These are phyloP conservation scores for Piper betle DNA, from an alignment of 164 flowering plant genomes.

Conservation along the genomic window DNA sequence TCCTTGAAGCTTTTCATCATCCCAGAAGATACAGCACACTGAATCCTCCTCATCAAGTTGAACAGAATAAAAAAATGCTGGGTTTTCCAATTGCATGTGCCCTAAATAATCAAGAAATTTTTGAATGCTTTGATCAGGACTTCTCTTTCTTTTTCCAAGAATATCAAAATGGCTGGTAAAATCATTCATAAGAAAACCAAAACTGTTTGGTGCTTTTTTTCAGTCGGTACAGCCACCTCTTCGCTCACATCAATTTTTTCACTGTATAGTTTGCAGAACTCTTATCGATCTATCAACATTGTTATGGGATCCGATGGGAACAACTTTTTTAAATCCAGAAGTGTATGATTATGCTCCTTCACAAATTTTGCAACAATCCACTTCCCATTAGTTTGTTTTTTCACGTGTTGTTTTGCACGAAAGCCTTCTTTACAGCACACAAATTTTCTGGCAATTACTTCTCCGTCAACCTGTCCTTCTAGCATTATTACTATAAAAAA, in stretches of 20 bases:
- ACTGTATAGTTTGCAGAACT: constrained; percentile 2
- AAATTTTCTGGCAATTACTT: constrained; percentile 33
- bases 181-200: constrained; percentile 20
- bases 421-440: constrained; percentile 27
- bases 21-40: constrained; percentile 8
- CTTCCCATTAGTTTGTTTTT: constrained; percentile 7
- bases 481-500: constrained; percentile 43
- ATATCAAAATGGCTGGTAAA: constrained; percentile 3
- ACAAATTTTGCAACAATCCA: constrained; percentile 13
- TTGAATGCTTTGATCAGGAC: constrained; percentile 29
- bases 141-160: constrained; percentile 25
- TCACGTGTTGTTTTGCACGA: constrained; percentile 10
- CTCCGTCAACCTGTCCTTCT: constrained; percentile 40
- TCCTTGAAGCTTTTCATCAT: too few species aligned
- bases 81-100: constrained; percentile 10
- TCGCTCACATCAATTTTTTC: constrained; percentile 34
- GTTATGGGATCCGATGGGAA: constrained; percentile 18
- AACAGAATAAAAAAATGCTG: constrained; percentile 11
- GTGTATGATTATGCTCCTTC: constrained; percentile 13
- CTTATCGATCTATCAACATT: constrained; percentile 1
- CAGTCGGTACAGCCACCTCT: constrained; percentile 42
- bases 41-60: constrained; percentile 8
- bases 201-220: constrained; percentile 28
- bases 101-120: constrained; percentile 9
- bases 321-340: constrained; percentile 49